A percentile compares a stretch with the other conserved stretches of the same genome.
Evolutionary conservation across 1,284 basidiomycete genomes (phyloP).

Genomic region (Omphalotus olearius): DNA sequence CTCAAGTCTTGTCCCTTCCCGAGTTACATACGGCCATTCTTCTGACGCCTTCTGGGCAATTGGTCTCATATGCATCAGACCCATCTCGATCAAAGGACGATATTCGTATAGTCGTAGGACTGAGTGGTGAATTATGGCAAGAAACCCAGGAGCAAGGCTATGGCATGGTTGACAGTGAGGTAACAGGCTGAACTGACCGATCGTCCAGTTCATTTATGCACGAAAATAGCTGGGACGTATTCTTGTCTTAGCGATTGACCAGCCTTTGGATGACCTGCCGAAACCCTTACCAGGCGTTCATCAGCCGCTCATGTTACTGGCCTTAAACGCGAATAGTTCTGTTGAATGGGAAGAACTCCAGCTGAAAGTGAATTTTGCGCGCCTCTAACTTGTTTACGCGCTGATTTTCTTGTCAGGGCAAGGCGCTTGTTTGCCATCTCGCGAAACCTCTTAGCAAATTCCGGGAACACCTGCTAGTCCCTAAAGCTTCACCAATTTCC

Average conservation of each 20-base stretch:
- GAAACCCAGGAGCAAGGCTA: conserved; percentile 58
- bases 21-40: conserved; percentile 58
- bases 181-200: conserved; percentile 23
- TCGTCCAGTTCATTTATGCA: conserved; percentile 1
- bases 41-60: conserved; percentile 57
- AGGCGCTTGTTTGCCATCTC: conserved; percentile 42
- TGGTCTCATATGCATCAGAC: conserved; percentile 52
- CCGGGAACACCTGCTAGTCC: conserved; percentile 29
- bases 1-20: conserved; percentile 49
- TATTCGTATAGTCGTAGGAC: conserved; percentile 63
- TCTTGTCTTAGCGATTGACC: conserved; percentile 59
- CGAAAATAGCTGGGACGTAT: conserved; percentile 58
- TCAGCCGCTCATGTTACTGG: conserved; percentile 62
- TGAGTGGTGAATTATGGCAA: conserved; percentile 70
- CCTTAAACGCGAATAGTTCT: conserved; percentile 54
- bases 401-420: conserved; percentile 37
- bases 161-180: conserved; percentile 74
- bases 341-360: conserved; percentile 63
- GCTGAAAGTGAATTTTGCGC: conserved; percentile 42
- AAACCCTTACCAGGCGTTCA: conserved; percentile 23
- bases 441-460: conserved; percentile 38
- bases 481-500: neutral
- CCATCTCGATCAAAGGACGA: conserved; percentile 60
- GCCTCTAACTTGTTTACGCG: neutral
- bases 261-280: conserved; percentile 21